Base-by-base conservation (phyloP, 768 basidiomycete genomes). In the Sarcodon aspratus region DNA sequence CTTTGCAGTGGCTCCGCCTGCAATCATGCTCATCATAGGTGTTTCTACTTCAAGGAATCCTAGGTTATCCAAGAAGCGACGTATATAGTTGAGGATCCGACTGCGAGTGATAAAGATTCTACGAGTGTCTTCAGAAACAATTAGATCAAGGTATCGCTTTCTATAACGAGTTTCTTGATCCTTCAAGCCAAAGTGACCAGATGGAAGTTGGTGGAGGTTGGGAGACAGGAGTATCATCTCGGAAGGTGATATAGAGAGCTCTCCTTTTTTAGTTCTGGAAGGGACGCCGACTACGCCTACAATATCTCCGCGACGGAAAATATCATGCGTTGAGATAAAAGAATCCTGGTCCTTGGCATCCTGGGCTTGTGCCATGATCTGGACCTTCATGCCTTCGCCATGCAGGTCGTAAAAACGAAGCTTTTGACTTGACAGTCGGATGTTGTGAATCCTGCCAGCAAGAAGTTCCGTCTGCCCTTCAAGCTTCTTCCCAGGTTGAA, bases 41-140 rank as follows among this genome's bases (percentile, higher is more conserved):
- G 96, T 99, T 69, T 99, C 95, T 53, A 98, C 94, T 68, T 99
- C 96, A 66, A 98, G 80, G 75, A 99, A 99, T 40, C 95, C 96
- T 17, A 85, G 78, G 55, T 74, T 68, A 63, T 96, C 93, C 49
- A 99, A 68, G 77, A 79, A 99, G 55, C 83, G 84, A 42, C 96
- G 81, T 57, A 96, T 70, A 66, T 96, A 95, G 73, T 91, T 92
- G 69, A 99, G 75, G 62, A 96, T 85, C 59, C 78, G 80, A 63
- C 82, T 81, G 52, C 96, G 83, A 27, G 88, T 85, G 68, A 94
- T 69, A 70, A 98, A 99, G 54, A 94, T 82, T 56, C 82, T 80
- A 53, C 96, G 83, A 13, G 91, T 90, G 55, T 80, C 77, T 36
- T 88, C 84, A 65, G 88, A 94, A 66, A 99, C 75, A 69, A 99